Conservation (phyloP, 202 grass and related monocot genomes). For the Elaeis oleifera region DNA sequence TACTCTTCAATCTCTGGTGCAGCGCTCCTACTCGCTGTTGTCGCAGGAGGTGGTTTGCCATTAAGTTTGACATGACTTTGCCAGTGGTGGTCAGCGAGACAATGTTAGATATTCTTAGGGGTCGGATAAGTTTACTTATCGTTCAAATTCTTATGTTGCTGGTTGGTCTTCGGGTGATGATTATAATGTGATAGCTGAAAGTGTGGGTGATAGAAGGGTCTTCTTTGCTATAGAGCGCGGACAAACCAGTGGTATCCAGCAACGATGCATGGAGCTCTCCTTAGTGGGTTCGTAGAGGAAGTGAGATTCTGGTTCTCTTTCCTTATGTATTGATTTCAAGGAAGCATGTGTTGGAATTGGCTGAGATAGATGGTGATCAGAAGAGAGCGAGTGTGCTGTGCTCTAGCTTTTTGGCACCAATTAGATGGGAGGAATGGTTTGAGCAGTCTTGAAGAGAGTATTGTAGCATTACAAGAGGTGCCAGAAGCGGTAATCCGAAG, state of each 20-base stretch:
- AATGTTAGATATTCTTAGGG: conserved; percentile 64
- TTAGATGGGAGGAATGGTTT: conserved; percentile 55
- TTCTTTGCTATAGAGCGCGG: conserved; percentile 88
- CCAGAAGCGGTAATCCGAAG: neutral
- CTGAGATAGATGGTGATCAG: conserved; percentile 51
- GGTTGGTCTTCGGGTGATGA: conserved; percentile 82
- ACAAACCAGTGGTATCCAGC: conserved; percentile 81
- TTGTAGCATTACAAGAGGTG: conserved; percentile 9
- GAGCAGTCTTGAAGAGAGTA: conserved; percentile 50
- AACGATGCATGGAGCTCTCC: conserved; percentile 89
- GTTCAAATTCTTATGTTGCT: conserved; percentile 86
- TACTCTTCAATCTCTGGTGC: no score
- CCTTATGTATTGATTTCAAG: conserved; percentile 64
- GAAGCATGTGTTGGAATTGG: conserved; percentile 56
- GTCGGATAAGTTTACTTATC: conserved; percentile 66
- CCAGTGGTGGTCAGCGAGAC: conserved; percentile 55
- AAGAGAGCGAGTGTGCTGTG: conserved; percentile 49
- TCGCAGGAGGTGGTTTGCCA: conserved; percentile 73
- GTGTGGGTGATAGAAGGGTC: conserved; percentile 49
- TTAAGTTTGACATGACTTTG: conserved; percentile 63
- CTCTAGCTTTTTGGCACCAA: conserved; percentile 59
- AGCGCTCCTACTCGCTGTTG: conserved; percentile 56
- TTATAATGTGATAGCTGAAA: conserved; percentile 87
- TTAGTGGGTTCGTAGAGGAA: conserved; percentile 74
- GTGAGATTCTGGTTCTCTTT: conserved; percentile 42